A percentile compares a stretch with the other conserved stretches of the same genome.
phyloP scores from a whole-genome alignment of 495 filamentous ascomycete genomes.

The Daldinia caldariorum region DNA sequence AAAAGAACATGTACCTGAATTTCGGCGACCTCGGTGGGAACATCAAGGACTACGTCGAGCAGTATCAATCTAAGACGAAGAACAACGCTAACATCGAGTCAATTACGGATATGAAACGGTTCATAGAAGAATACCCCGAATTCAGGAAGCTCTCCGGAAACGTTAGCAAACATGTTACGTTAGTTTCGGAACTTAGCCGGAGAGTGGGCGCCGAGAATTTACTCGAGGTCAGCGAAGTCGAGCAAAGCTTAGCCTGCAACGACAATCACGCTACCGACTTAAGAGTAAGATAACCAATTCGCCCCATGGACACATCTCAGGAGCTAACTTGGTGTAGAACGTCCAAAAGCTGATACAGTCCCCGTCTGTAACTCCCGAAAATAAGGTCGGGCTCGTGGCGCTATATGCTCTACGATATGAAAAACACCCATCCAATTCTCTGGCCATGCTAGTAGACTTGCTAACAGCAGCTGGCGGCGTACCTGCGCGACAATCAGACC shows the following conservation, averaged over 20 bases:
- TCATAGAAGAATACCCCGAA: slow-evolving; percentile 98
- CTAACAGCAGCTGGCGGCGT: slow-evolving; percentile 80
- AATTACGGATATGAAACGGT: slow-evolving; percentile 98
- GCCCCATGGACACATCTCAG: not conserved
- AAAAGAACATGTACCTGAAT: slow-evolving; percentile 99
- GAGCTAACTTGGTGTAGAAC: slow-evolving; percentile 60
- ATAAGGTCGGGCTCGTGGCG: slow-evolving; percentile 87
- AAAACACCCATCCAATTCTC: slow-evolving; percentile 79
- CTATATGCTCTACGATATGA: slow-evolving; percentile 93
- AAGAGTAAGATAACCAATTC: slow-evolving; percentile 63
- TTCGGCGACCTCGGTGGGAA: slow-evolving; percentile 97
- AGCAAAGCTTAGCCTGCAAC: slow-evolving; percentile 96
- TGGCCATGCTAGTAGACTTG: slow-evolving; percentile 85
- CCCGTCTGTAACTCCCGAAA: slow-evolving; percentile 74
- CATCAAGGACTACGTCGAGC: slow-evolving; percentile 98
- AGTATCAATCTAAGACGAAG: slow-evolving; percentile 94
- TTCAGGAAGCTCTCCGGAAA: slow-evolving; percentile 97
- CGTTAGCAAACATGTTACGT: slow-evolving; percentile 96
- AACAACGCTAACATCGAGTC: slow-evolving; percentile 94
- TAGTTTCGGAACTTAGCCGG: slow-evolving; percentile 91
- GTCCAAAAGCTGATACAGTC: slow-evolving; percentile 85
- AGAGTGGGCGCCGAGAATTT: slow-evolving; percentile 84
- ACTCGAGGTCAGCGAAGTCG: slow-evolving; percentile 93
- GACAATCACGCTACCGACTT: slow-evolving; percentile 91
- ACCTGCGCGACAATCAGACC: slow-evolving; percentile 73